Percentiles rank a stretch among this genome's conserved stretches.
Evolutionary conservation across 2,329 filamentous ascomycete species (phyloP).

Genomic region (Penicillium capsulatum): DNA sequence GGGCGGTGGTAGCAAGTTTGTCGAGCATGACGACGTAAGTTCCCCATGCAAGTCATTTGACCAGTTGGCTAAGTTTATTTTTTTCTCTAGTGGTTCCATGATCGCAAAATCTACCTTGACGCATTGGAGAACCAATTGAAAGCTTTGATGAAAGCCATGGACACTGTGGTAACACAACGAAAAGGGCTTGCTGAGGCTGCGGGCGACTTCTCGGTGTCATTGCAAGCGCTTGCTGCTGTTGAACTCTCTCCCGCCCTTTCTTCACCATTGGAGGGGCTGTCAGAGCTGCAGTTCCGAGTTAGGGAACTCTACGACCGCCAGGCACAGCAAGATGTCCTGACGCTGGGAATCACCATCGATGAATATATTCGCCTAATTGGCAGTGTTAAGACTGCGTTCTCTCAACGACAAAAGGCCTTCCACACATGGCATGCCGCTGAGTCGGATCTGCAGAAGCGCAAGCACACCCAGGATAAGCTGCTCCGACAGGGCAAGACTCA

Average conservation of each 20-base stretch:
- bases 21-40: slow-evolving; percentile 92
- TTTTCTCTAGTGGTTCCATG: slow-evolving; percentile 79
- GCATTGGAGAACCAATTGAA: slow-evolving; percentile 89
- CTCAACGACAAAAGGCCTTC: slow-evolving; percentile 90
- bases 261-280: slow-evolving; percentile 82
- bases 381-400: slow-evolving; percentile 88
- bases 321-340: slow-evolving; percentile 93
- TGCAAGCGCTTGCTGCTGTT: slow-evolving; percentile 88
- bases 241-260: slow-evolving; percentile 87
- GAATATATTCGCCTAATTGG: slow-evolving; percentile 97
- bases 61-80: slow-evolving; percentile 19
- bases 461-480: slow-evolving; percentile 87
- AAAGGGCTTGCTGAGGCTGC: slow-evolving; percentile 92
- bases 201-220: slow-evolving; percentile 83
- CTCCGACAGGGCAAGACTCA: slow-evolving; percentile 90
- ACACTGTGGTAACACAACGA: slow-evolving; percentile 84
- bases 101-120: slow-evolving; percentile 90
- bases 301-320: slow-evolving; percentile 93
- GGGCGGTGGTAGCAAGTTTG: slow-evolving; percentile 76
- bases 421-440: slow-evolving; percentile 92
- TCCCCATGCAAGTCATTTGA: not conserved
- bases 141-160: slow-evolving; percentile 85
- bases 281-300: slow-evolving; percentile 89
- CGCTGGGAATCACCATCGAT: slow-evolving; percentile 93
- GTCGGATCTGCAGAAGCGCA: slow-evolving; percentile 84